A percentile compares a stretch with the other conserved stretches of the same genome.
These are phyloP conservation scores for Urochloa ruziziensis DNA, from an alignment of 176 grass and related monocot species.

Conservation along the genomic window DNA sequence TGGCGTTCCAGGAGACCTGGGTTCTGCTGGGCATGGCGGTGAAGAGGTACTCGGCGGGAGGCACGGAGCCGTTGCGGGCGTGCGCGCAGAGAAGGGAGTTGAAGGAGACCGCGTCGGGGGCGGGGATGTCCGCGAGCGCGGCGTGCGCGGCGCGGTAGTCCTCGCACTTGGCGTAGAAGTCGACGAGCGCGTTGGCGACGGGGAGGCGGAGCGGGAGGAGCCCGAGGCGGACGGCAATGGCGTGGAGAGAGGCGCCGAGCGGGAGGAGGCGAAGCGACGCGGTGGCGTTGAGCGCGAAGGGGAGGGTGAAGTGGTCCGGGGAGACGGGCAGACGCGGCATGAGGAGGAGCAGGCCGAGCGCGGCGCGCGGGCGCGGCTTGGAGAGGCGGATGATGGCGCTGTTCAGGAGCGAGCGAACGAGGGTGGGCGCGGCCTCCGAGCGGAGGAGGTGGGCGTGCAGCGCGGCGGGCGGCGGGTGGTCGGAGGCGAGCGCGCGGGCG, in stretches of 20 bases:
- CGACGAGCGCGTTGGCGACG: conserved; percentile 69
- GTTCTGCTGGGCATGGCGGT: conserved; percentile 51
- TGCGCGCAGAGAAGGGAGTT: conserved; percentile 65
- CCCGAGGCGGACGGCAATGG: conserved; percentile 47
- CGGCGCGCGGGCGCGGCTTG: conserved; percentile 41
- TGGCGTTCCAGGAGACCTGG: conserved; percentile 67
- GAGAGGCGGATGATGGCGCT: conserved; percentile 42
- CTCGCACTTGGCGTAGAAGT: conserved; percentile 68
- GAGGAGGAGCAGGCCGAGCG: conserved; percentile 50
- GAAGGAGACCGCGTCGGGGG: conserved; percentile 52
- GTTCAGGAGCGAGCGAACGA: conserved; percentile 39
- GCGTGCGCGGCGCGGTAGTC: conserved; percentile 39
- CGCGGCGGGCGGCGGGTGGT: conserved; percentile 22
- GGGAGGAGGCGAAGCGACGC: conserved; percentile 36
- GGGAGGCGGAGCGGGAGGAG: conserved; percentile 56
- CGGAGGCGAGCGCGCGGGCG: conserved; percentile 33
- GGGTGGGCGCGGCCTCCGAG: conserved; percentile 5
- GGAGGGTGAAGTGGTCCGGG: conserved; percentile 59
- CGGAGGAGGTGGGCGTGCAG: conserved; percentile 55
- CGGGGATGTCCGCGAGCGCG: conserved; percentile 43
- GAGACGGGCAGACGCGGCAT: conserved; percentile 53
- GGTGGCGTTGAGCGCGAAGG: conserved; percentile 71
- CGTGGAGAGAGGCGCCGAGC: conserved; percentile 58
- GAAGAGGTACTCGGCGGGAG: conserved; percentile 36
- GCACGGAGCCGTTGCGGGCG: conserved; percentile 50